Evolutionary conservation across 225 moss, liverwort and hornwort species (phyloP).

Genomic region (Sphagnum tenellum): DNA sequence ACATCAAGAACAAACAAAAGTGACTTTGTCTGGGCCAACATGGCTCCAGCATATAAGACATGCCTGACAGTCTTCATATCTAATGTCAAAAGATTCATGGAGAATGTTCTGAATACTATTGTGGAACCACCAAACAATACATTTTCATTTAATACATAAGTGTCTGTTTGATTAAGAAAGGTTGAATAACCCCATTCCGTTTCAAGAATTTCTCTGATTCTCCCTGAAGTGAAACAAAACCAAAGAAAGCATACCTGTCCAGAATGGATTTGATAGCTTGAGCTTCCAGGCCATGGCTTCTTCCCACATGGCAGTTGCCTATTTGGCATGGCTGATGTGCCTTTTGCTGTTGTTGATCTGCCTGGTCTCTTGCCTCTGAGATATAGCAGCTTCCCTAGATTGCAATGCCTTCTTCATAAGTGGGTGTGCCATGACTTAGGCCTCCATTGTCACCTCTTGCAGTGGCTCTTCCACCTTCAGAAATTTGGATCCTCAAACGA

Average conservation of each 20-base stretch:
- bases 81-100: no score
- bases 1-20: no score
- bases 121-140: no score
- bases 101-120: no score
- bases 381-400: slow-evolving; percentile 58
- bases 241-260: slow-evolving; percentile 35
- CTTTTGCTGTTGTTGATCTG: slow-evolving; percentile 69
- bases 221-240: no score
- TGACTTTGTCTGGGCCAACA: no score
- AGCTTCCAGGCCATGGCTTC: slow-evolving; percentile 61
- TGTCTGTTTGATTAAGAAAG: no score
- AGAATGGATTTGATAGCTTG: slow-evolving; percentile 64
- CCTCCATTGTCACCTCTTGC: slow-evolving; percentile 68
- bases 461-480: slow-evolving; percentile 76
- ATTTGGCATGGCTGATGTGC: slow-evolving; percentile 61
- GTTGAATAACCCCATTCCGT: no score
- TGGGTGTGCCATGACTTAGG: slow-evolving; percentile 70
- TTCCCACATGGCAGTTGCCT: slow-evolving; percentile 77
- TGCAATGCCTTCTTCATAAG: slow-evolving; percentile 62
- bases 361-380: slow-evolving; percentile 54
- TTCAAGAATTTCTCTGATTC: no score
- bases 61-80: no score
- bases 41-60: no score
- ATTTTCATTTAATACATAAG: no score
- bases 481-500: background rate